phyloP scores from a whole-genome alignment of 1,284 basidiomycete species.

The Quambalaria eucalypti region DNA sequence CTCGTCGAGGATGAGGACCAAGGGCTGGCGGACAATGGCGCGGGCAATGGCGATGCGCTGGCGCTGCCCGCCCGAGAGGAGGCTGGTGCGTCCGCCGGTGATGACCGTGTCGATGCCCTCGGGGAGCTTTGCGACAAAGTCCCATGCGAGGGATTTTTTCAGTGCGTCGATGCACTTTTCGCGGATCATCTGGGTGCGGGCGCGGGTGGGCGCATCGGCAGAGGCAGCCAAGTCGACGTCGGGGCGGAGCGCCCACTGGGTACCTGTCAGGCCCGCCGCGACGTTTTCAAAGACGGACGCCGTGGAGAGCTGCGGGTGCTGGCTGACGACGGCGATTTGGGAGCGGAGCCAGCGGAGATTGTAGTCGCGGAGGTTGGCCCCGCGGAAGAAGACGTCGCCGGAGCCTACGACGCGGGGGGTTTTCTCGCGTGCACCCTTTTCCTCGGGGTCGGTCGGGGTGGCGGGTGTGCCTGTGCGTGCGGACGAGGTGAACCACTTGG shows the following conservation, averaged over 20 bases:
- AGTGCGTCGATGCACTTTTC: slow-evolving; percentile 31
- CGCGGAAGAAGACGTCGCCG: slow-evolving; percentile 40
- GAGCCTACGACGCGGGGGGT: slow-evolving; percentile 6
- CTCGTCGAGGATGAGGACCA: slow-evolving; percentile 39
- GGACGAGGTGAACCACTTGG: not conserved
- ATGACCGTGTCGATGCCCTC: slow-evolving; percentile 47
- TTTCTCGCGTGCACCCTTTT: slow-evolving; percentile 2
- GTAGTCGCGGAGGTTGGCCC: slow-evolving; percentile 43
- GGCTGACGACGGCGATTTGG: slow-evolving; percentile 50
- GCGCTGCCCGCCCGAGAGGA: slow-evolving; percentile 40
- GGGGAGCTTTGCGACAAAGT: slow-evolving; percentile 47
- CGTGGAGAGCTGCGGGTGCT: slow-evolving; percentile 47
- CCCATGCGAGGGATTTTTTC: slow-evolving; percentile 48
- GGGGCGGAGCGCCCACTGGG: slow-evolving; percentile 22
- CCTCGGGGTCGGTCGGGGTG: not conserved
- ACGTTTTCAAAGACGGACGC: slow-evolving; percentile 43
- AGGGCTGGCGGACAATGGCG: slow-evolving; percentile 38
- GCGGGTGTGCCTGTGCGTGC: not conserved
- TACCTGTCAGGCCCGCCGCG: slow-evolving; percentile 34
- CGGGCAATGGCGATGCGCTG: slow-evolving; percentile 43
- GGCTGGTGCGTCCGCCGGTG: slow-evolving; percentile 46
- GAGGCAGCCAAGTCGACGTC: too few species aligned
- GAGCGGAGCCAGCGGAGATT: slow-evolving; percentile 49
- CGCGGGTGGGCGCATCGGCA: slow-evolving; percentile 9
- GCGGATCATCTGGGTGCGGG: too few species aligned